Conservation (phyloP, 2,329 filamentous ascomycete genomes). For the Septoria linicola region DNA sequence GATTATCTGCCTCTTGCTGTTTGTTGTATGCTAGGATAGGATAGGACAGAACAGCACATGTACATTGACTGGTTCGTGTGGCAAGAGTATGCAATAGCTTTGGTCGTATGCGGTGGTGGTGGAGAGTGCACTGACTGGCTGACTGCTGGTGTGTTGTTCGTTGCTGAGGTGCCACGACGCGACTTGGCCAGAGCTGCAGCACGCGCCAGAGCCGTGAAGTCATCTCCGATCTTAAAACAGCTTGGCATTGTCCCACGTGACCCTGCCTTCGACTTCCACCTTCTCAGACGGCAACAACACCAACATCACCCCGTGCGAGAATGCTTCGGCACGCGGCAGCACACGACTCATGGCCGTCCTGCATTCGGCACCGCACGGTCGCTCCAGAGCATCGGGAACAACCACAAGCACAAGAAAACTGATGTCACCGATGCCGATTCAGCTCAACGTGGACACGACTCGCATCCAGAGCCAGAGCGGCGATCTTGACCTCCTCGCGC, state of each 20-base stretch:
- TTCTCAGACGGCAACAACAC: too few relatives aligned
- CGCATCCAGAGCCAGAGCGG: constrained; percentile 4
- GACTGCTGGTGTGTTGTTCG: constrained; percentile 8
- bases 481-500: constrained; percentile 15
- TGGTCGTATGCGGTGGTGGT: background rate
- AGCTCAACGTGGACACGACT: constrained; percentile 11
- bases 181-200: constrained; percentile 5
- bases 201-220: background rate
- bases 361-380: too few relatives aligned
- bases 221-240: background rate
- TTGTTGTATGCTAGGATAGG: background rate
- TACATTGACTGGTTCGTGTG: too few relatives aligned
- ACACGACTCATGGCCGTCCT: too few relatives aligned
- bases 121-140: background rate
- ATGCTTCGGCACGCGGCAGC: too few relatives aligned
- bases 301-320: too few relatives aligned
- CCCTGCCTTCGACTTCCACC: too few relatives aligned
- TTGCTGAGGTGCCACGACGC: constrained; percentile 5
- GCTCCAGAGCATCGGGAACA: background rate
- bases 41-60: too few relatives aligned
- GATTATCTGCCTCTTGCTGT: too few relatives aligned
- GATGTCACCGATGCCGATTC: constrained; percentile 10
- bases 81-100: background rate
- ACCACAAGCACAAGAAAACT: background rate
- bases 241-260: too few relatives aligned